Conservation (phyloP, 2,329 filamentous ascomycete species). For the Leptographium flavum region DNA sequence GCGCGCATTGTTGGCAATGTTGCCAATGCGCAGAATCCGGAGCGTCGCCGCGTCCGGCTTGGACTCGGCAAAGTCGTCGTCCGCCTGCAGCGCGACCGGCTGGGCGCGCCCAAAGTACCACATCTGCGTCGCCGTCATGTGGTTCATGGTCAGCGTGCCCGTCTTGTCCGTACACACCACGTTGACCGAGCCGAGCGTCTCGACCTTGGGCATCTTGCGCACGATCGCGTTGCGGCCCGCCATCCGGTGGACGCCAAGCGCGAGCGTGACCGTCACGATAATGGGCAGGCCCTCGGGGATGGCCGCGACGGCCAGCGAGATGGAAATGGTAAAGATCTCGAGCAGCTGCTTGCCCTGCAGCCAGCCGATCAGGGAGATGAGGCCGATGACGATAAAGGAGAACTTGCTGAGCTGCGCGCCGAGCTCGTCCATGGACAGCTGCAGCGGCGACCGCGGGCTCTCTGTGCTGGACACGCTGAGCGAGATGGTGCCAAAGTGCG, state of each 20-base stretch:
- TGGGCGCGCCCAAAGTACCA: conserved; percentile 71
- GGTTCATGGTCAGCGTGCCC: conserved; percentile 78
- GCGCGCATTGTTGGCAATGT: conserved; percentile 89
- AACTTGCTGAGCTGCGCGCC: conserved; percentile 94
- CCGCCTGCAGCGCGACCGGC: conserved; percentile 37
- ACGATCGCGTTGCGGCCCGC: conserved; percentile 91
- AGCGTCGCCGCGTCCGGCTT: conserved; percentile 60
- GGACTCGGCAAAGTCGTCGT: conserved; percentile 37
- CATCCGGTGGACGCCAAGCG: conserved; percentile 91
- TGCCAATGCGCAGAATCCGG: conserved; percentile 78
- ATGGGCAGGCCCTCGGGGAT: conserved; percentile 95
- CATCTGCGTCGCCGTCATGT: conserved; percentile 94
- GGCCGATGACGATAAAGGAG: conserved; percentile 83
- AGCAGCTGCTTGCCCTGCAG: conserved; percentile 78
- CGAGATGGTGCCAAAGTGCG: conserved; percentile 93
- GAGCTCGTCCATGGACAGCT: conserved; percentile 93
- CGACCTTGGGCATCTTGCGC: conserved; percentile 86
- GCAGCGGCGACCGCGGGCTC: conserved; percentile 83
- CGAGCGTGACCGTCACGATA: conserved; percentile 93
- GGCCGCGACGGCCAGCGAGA: conserved; percentile 88
- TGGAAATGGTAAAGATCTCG: conserved; percentile 95
- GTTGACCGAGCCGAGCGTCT: conserved; percentile 95
- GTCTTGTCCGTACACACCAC: conserved; percentile 99
- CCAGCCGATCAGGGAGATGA: conserved; percentile 85
- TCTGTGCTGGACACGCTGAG: conserved; percentile 90